Evolutionary conservation across 805 yeast genomes (phyloP), one percentile per base, ranked within the genome.

Genomic region (Soucietia sequanensis): DNA sequence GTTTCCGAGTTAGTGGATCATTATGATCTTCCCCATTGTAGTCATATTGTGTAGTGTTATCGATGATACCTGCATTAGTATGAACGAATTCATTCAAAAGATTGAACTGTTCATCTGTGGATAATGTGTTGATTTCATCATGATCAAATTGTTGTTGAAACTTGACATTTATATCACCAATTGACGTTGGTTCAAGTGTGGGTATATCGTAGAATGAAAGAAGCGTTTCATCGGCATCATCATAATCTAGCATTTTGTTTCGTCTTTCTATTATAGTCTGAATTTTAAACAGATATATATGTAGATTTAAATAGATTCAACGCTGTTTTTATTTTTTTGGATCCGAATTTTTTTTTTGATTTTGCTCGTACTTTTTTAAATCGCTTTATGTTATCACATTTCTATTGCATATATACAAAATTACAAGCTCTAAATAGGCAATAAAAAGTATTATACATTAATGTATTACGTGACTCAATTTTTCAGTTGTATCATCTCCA

Each of bases 401-500:
- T n/a, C n/a, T n/a, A n/a, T n/a, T n/a, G n/a, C n/a, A n/a, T n/a
- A n/a, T n/a, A n/a, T n/a, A n/a, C n/a, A n/a, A n/a, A n/a, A n/a
- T n/a, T n/a, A n/a, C n/a, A n/a, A n/a, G n/a, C n/a, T n/a, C n/a
- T n/a, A n/a, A n/a, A n/a, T n/a, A n/a, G n/a, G n/a, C n/a, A n/a
- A n/a, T n/a, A n/a, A n/a, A n/a, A n/a, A n/a, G n/a, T n/a, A n/a
- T n/a, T n/a, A n/a, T n/a, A n/a, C n/a, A n/a, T n/a, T n/a, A n/a
- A n/a, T n/a, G n/a, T n/a, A n/a, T n/a, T n/a, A n/a, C n/a, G n/a
- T n/a, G n/a, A n/a, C n/a, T n/a, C n/a, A n/a, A n/a, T n/a, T n/a
- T n/a, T n/a, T n/a, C n/a, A n/a, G n/a, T n/a, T n/a, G n/a, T n/a
- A 9, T 35, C 41, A 62, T 28, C 68, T 42, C 69, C 69, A 63